Conservation (phyloP, 345 rosid genomes). For the Hypericum androsaemum region DNA sequence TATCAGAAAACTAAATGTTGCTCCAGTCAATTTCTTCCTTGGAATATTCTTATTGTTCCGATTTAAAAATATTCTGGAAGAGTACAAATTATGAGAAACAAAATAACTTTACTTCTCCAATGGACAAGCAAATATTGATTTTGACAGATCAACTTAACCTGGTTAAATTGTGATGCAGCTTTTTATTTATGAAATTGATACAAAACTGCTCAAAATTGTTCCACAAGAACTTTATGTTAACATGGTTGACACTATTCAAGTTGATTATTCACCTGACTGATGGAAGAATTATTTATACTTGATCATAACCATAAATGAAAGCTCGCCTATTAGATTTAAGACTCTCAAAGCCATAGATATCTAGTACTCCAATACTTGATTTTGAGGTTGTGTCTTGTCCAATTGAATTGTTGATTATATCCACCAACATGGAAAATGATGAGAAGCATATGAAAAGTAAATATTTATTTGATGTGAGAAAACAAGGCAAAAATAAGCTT, state of each 20-base stretch:
- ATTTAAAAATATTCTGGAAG: conserved; percentile 7
- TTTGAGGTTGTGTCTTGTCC: conserved; percentile 6
- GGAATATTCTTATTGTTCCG: conserved; percentile 8
- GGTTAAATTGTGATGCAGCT: conserved; percentile 8
- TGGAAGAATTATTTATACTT: no score
- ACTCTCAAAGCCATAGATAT: conserved; percentile 9
- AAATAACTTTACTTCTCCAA: neutral
- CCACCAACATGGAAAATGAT: conserved; percentile 1
- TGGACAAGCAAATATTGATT: neutral
- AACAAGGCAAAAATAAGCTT: no score
- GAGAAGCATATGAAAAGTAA: neutral
- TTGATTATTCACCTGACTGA: no score
- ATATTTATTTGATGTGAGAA: neutral
- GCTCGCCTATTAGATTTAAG: conserved; percentile 5
- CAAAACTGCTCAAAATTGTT: conserved; percentile 9
- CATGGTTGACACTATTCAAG: no score
- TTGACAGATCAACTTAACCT: neutral
- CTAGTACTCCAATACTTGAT: conserved; percentile 6
- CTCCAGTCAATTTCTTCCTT: conserved; percentile 9
- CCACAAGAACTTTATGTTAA: neutral
- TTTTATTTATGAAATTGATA: conserved; percentile 9
- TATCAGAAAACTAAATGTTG: conserved; percentile 6
- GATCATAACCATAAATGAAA: neutral
- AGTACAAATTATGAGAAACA: neutral
- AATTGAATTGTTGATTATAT: conserved; percentile 2